Percentiles rank a stretch among this genome's conserved stretches.
Conservation (phyloP, 2,329 filamentous ascomycete species). For the Xylariaceae sp. region DNA sequence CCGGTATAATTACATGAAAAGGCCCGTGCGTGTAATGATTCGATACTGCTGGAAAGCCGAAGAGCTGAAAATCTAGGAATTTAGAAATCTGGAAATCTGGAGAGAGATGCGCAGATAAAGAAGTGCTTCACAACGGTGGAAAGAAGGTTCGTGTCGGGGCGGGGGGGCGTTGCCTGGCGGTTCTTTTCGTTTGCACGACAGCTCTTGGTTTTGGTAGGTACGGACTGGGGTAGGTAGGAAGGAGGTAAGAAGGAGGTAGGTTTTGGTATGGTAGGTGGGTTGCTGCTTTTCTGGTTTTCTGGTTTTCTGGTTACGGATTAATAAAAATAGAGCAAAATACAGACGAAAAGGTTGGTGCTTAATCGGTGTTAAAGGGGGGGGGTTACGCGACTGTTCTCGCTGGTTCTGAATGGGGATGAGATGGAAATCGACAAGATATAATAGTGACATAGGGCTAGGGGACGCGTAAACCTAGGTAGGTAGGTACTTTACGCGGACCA, state of each 20-base stretch:
- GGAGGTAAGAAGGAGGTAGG: background rate
- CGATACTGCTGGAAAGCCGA: background rate
- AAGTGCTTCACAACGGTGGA: background rate
- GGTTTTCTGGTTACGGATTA: too few species aligned
- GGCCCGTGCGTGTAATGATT: background rate
- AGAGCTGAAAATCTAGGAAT: background rate
- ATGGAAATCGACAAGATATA: too few species aligned
- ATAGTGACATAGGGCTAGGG: too few species aligned
- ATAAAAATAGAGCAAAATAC: too few species aligned
- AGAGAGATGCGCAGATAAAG: background rate
- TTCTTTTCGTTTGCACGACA: slow-evolving; percentile 5
- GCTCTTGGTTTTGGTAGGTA: background rate
- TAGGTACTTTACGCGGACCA: too few species aligned
- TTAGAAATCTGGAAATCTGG: too few species aligned
- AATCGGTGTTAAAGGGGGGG: too few species aligned
- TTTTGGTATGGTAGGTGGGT: background rate
- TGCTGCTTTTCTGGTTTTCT: background rate
- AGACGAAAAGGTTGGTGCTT: too few species aligned
- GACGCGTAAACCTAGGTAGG: too few species aligned
- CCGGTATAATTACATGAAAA: slow-evolving; percentile 7
- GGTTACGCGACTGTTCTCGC: too few species aligned
- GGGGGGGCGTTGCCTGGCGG: background rate
- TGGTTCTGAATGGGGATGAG: too few species aligned
- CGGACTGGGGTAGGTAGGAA: background rate
- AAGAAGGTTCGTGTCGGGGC: slow-evolving; percentile 3